Evolutionary conservation across 2,329 filamentous ascomycete genomes (phyloP).

Genomic region (Incumbomyces delicatus): DNA sequence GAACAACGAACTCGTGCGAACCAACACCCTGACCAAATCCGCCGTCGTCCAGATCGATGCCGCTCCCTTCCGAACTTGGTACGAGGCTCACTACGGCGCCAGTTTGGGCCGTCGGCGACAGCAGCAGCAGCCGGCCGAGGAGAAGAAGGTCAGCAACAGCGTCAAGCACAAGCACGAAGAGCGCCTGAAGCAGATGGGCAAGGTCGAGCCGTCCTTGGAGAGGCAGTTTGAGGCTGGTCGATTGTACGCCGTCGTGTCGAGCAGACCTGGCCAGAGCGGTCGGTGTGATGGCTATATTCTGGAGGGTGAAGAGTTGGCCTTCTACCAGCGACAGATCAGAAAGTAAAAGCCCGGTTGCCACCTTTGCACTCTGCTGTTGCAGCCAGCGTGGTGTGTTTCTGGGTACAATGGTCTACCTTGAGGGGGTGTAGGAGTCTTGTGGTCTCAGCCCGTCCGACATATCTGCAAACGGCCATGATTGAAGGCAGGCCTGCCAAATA

Average conservation of each 20-base stretch:
- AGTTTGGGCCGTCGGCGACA: slow-evolving; percentile 81
- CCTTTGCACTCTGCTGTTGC: not conserved
- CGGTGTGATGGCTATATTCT: slow-evolving; percentile 95
- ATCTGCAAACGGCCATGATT: not conserved
- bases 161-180: slow-evolving; percentile 95
- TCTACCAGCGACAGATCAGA: slow-evolving; percentile 99
- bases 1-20: slow-evolving; percentile 99
- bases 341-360: slow-evolving; percentile 49
- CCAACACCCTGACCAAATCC: slow-evolving; percentile 98
- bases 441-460: not conserved
- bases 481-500: too few relatives aligned
- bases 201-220: slow-evolving; percentile 88
- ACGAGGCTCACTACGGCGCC: slow-evolving; percentile 98
- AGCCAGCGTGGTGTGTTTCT: not conserved
- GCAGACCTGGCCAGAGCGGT: slow-evolving; percentile 91
- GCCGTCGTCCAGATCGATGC: slow-evolving; percentile 98
- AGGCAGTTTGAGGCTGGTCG: slow-evolving; percentile 99
- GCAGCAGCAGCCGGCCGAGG: slow-evolving; percentile 56
- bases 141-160: slow-evolving; percentile 85
- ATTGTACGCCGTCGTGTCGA: slow-evolving; percentile 85
- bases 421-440: not conserved
- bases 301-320: slow-evolving; percentile 98
- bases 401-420: not conserved
- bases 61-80: slow-evolving; percentile 98
- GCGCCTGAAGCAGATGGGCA: slow-evolving; percentile 71